phyloP scores from a whole-genome alignment of 73 alveolate species.

The Paramecium octaurelia region DNA sequence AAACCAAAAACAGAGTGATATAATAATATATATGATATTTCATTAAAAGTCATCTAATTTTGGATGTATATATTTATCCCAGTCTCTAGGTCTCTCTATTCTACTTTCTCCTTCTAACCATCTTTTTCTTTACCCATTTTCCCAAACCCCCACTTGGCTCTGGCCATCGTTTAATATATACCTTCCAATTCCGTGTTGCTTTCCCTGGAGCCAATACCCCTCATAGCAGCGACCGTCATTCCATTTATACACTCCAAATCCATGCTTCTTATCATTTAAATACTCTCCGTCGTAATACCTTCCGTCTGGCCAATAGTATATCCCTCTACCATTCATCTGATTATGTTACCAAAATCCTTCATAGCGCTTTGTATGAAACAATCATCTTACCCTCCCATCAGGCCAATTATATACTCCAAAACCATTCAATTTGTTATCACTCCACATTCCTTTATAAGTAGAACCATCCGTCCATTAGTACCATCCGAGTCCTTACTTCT shows the following conservation, averaged over 20 bases:
- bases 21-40: neutral
- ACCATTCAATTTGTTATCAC: slow-evolving; percentile 72
- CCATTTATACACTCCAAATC: slow-evolving; percentile 55
- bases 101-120: slow-evolving; percentile 18
- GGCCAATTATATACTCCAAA: slow-evolving; percentile 78
- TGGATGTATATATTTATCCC: slow-evolving; percentile 13
- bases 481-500: slow-evolving; percentile 76
- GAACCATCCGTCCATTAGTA: slow-evolving; percentile 72
- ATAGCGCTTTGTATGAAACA: slow-evolving; percentile 5
- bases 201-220: slow-evolving; percentile 61
- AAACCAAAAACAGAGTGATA: neutral
- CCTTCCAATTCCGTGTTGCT: slow-evolving; percentile 52
- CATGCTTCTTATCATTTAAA: slow-evolving; percentile 56
- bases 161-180: slow-evolving; percentile 47
- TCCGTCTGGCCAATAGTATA: slow-evolving; percentile 56
- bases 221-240: slow-evolving; percentile 52
- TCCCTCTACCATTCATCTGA: slow-evolving; percentile 55
- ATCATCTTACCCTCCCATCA: slow-evolving; percentile 58
- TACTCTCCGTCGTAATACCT: slow-evolving; percentile 54
- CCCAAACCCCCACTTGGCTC: slow-evolving; percentile 60
- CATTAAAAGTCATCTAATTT: neutral
- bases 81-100: neutral
- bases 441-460: slow-evolving; percentile 75
- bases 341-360: slow-evolving; percentile 60
- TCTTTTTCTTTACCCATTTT: slow-evolving; percentile 17